Conservation (phyloP, 495 filamentous ascomycete species). For the Achaetomiella virescens region DNA sequence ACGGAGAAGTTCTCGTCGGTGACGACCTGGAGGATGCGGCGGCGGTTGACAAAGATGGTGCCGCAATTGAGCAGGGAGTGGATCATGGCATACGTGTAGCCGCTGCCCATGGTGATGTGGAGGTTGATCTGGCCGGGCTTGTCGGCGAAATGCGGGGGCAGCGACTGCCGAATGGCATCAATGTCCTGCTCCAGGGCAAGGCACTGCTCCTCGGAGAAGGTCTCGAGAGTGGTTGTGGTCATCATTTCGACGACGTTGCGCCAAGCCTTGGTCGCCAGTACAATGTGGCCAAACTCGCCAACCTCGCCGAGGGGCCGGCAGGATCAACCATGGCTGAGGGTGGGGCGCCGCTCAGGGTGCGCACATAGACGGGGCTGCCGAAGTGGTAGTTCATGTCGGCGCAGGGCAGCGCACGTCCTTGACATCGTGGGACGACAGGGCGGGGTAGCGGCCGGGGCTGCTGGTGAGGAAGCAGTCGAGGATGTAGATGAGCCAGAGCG, state of each 20-base stretch:
- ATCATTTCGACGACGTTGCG: slow-evolving; percentile 49
- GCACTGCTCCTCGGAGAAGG: slow-evolving; percentile 42
- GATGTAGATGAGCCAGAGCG: slow-evolving; percentile 48
- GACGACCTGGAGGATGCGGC: slow-evolving; percentile 44
- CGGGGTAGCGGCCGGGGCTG: slow-evolving; percentile 46
- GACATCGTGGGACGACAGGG: slow-evolving; percentile 40
- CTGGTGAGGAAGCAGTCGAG: slow-evolving; percentile 50
- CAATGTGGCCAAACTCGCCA: slow-evolving; percentile 47
- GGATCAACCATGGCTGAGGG: slow-evolving; percentile 32
- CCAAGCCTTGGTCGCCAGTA: slow-evolving; percentile 47
- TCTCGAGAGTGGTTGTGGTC: slow-evolving; percentile 38
- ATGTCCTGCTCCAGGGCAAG: slow-evolving; percentile 39
- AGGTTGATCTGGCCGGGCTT: slow-evolving; percentile 46
- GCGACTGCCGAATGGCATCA: slow-evolving; percentile 37
- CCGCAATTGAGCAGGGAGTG: slow-evolving; percentile 46
- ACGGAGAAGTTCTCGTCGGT: slow-evolving; percentile 40
- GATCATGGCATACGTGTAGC: slow-evolving; percentile 47
- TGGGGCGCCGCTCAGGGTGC: slow-evolving; percentile 35
- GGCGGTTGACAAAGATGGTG: slow-evolving; percentile 47
- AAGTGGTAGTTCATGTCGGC: slow-evolving; percentile 47
- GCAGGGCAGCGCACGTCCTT: slow-evolving; percentile 43
- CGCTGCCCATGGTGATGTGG: slow-evolving; percentile 49
- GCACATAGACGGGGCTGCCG: slow-evolving; percentile 42
- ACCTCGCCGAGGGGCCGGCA: slow-evolving; percentile 34
- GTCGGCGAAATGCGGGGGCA: slow-evolving; percentile 45